phyloP scores from a whole-genome alignment of 2,329 filamentous ascomycete genomes.

The Penicillium nordicum region DNA sequence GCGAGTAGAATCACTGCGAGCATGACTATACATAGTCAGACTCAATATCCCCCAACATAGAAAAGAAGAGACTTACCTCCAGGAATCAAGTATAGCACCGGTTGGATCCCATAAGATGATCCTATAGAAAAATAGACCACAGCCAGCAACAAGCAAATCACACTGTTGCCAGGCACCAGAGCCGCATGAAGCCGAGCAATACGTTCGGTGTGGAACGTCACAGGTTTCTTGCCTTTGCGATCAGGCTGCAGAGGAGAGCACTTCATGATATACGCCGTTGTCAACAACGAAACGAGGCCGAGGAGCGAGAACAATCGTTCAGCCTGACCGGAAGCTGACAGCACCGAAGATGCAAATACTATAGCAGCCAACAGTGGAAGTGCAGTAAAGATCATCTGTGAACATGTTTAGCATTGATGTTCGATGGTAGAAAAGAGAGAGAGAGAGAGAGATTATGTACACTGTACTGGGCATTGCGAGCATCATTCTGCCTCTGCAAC shows the following conservation, averaged over 20 bases:
- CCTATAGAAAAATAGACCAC: constrained; percentile 26
- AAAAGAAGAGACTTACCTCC: constrained; percentile 30
- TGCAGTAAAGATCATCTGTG: constrained; percentile 34
- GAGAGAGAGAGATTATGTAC: constrained; percentile 26
- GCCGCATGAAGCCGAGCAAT: constrained; percentile 20
- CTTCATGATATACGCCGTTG: constrained; percentile 39
- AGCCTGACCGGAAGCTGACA: constrained; percentile 21
- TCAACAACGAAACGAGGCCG: constrained; percentile 36
- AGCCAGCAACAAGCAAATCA: constrained; percentile 29
- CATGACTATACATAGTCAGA: constrained; percentile 32
- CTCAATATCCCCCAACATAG: constrained; percentile 9
- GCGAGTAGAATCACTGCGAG: constrained; percentile 32
- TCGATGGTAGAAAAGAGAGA: neutral
- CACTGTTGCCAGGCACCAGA: constrained; percentile 28
- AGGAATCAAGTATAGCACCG: constrained; percentile 37
- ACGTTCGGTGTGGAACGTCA: constrained; percentile 18
- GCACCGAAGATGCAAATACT: constrained; percentile 33
- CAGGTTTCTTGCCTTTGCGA: constrained; percentile 30
- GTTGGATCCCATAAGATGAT: constrained; percentile 19
- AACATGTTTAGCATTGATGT: constrained; percentile 2
- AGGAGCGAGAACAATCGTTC: constrained; percentile 32
- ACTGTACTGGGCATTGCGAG: constrained; percentile 40
- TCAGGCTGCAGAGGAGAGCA: constrained; percentile 28
- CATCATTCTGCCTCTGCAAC: constrained; percentile 37
- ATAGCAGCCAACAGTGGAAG: constrained; percentile 34